Percentiles rank a stretch among this genome's conserved stretches.
These are phyloP conservation scores for Heliamphora exappendiculata DNA, from an alignment of 148 eudicot species.

Conservation along the genomic window DNA sequence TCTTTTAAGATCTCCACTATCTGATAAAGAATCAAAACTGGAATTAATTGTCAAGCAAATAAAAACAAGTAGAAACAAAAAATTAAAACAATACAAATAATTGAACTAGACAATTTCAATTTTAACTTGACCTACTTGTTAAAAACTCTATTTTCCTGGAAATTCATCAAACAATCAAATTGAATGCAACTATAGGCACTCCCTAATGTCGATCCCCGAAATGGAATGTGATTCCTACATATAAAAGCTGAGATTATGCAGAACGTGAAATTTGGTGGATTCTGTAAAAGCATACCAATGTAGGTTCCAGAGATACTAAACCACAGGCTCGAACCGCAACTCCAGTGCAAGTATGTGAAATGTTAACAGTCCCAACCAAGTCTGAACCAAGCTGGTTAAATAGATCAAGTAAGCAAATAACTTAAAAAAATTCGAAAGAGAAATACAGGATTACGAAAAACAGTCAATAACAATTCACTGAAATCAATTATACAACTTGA, in stretches of 20 bases:
- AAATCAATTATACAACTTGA: neutral
- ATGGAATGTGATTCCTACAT: neutral
- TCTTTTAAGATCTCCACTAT: conserved; percentile 6
- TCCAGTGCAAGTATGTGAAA: conserved; percentile 47
- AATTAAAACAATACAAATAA: neutral
- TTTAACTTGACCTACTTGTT: neutral
- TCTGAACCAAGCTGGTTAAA: conserved; percentile 43
- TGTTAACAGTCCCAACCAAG: conserved; percentile 46
- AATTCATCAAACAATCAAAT: neutral
- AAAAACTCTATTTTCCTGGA: neutral
- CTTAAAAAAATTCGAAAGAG: neutral
- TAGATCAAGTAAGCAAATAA: neutral
- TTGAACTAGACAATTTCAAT: neutral
- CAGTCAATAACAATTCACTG: neutral
- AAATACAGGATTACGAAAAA: neutral
- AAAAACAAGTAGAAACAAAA: neutral
- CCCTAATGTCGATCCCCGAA: neutral
- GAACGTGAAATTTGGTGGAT: neutral
- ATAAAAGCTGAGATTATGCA: neutral
- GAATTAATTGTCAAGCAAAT: neutral
- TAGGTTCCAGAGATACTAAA: conserved; percentile 47
- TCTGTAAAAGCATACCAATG: conserved; percentile 19
- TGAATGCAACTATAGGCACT: neutral
- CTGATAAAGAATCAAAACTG: neutral
- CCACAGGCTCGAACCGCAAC: conserved; percentile 63